Evolutionary conservation across 192 early-diverging fungal genomes (phyloP), one percentile per base, ranked within the genome.

Genomic region (Helicostylum pulchrum): DNA sequence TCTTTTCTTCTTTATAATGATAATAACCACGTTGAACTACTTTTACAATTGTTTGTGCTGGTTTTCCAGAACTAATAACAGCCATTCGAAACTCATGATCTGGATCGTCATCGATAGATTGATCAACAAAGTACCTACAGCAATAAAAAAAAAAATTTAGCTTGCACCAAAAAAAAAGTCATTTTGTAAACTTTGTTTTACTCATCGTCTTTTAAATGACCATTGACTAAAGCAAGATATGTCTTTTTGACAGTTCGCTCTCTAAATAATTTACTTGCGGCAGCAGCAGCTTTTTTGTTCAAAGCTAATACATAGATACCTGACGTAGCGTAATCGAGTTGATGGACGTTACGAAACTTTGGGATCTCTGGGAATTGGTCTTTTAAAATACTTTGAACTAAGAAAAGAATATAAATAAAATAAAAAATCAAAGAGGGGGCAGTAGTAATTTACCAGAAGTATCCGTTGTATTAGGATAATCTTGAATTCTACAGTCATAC

Each of bases 311-410:
- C 58, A 43, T 68, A 77, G 6, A 74, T 58, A 7, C 76, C 76
- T 4, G 76, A 77, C 14, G 76, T 77, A 10, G 76, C 68, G 52
- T 74, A 74, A 53, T 78, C 76, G 11, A 78, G 21, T 45, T 78
- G 76, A 57, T 78, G 76, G 7, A 75, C 68, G 48, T 78, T 75
- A 7, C 65, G 57, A 20, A 78, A 64, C 31, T 39, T 66, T 39
- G 68, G 62, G 19, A 74, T 50, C 7, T 32, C 30, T 44, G 72
- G 68, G 39, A 60, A 49, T 20, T 74, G 73, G 17, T 61, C 36
- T 20, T 50, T 49, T 32, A 77, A 43, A 44, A 66, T 21, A 4
- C 60, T 68, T 43, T 62, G 21, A 9, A 70, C 72, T 65, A 52
- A n/a, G 0, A n/a, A 15, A 8, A 42, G 23, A 57, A 19, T 17